A percentile compares a stretch with the other conserved stretches of the same genome.
Evolutionary conservation across 1,284 basidiomycete species (phyloP).

Genomic region (Afroboletus lepidellus): DNA sequence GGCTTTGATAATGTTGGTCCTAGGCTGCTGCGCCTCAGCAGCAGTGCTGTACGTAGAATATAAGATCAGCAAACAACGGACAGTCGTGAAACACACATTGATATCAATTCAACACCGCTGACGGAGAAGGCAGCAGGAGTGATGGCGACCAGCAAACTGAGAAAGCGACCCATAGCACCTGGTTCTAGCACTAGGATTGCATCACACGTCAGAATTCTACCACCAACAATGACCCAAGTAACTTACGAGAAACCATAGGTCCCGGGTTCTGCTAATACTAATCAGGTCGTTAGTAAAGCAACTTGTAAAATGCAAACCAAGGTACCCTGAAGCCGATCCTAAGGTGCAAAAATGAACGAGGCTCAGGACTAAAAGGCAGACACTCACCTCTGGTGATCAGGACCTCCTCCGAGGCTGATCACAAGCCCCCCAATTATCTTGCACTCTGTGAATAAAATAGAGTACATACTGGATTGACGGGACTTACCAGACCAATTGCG

Average conservation of each 20-base stretch:
- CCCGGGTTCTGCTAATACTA: conserved; percentile 26
- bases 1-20: conserved; percentile 77
- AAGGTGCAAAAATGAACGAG: conserved; percentile 51
- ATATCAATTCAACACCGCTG: conserved; percentile 82
- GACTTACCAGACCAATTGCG: not conserved
- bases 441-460: conserved; percentile 35
- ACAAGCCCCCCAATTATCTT: conserved; percentile 57
- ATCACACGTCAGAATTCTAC: conserved; percentile 44
- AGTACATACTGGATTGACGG: not conserved
- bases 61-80: not conserved
- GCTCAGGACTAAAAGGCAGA: conserved; percentile 18
- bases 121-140: conserved; percentile 84
- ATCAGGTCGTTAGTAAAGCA: not conserved
- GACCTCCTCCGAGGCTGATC: conserved; percentile 56
- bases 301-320: not conserved
- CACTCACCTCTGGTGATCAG: conserved; percentile 41
- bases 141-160: conserved; percentile 65
- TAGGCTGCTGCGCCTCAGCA: conserved; percentile 72
- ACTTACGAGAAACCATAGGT: conserved; percentile 23
- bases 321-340: conserved; percentile 35
- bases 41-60: conserved; percentile 49
- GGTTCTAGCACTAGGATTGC: conserved; percentile 35
- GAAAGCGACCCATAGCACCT: conserved; percentile 43
- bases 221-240: not conserved
- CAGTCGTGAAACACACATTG: conserved; percentile 48